Evolutionary conservation across 495 filamentous ascomycete species (phyloP), one percentile per base, ranked within the genome.

Genomic region (Viridothelium virens): DNA sequence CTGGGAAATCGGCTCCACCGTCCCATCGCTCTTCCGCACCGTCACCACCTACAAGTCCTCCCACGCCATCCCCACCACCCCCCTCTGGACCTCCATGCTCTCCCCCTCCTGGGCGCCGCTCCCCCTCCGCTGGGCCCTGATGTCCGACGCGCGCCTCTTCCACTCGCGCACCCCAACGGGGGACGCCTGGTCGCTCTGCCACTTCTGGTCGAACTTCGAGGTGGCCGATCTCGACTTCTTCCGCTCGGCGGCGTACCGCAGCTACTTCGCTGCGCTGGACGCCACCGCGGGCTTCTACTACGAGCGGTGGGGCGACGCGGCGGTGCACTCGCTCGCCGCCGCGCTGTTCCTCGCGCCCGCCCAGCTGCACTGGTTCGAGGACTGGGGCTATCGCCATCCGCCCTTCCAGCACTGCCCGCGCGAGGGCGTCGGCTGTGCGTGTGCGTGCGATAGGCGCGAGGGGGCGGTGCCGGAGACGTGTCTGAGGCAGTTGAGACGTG

Each of bases 321-420:
- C 85, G 14, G 81, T 87, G n/a, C 84, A 86, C 78, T 94, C 91
- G 18, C 95, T 97, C 70, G 93, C 90, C 1, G 92, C 92, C 2
- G 85, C 82, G 25, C 75, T 96, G 2, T 81, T 96, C 74, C 79
- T 97, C 66, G 84, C 86, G 71, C 95, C 94, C 78, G 89, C 93
- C 65, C 83, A 97, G 74, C 86, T 97, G 68, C 92, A 97, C 72
- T 97, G 97, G 80, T 97, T 95, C 81, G 89, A 97, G 72, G 92
- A 97, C 71, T 96, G 97, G 70, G 92, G 88, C 66, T 97, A 97
- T 77, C 96, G 89, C 77, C 93, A 97, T 73, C 88, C 94, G 18
- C 93, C 93, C 7, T 97, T 97, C 75, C 96, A 92, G n/a, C 93
- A 97, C 78, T 97, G 93, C 74, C 93, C 93, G 1, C 59, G 34